Evolutionary conservation across 2,329 filamentous ascomycete genomes (phyloP).

Genomic region (Xylaria arbuscula): DNA sequence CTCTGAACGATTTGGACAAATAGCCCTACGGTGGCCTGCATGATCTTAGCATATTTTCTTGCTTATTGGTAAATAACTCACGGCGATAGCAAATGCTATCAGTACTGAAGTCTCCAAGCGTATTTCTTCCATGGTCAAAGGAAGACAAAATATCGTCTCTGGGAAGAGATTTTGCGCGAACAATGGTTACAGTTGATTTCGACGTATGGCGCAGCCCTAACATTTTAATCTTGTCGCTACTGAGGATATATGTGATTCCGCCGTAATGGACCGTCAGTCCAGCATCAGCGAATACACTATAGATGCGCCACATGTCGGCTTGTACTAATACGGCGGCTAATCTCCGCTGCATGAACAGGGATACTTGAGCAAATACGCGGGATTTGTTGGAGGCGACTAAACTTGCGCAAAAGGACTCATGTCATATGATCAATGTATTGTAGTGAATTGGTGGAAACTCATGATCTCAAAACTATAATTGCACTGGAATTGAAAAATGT

Average conservation of each 20-base stretch:
- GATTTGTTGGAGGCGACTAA: slow-evolving; percentile 5
- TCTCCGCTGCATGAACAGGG: not conserved
- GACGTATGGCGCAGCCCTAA: not conserved
- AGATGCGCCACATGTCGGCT: not conserved
- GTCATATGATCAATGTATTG: not conserved
- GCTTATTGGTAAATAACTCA: not conserved
- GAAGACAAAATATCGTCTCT: not conserved
- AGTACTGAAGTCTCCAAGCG: not conserved
- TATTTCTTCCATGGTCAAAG: slow-evolving; percentile 5
- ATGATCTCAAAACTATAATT: not conserved
- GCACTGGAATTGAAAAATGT: not conserved
- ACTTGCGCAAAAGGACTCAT: slow-evolving; percentile 19
- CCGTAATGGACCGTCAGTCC: not conserved
- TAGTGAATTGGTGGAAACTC: not conserved
- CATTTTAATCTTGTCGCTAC: not conserved
- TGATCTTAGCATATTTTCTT: not conserved
- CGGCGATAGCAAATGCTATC: not conserved
- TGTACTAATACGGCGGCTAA: not conserved
- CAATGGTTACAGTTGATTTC: not conserved
- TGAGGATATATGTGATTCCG: not conserved
- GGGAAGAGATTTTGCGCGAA: not conserved
- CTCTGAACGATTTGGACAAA: slow-evolving; percentile 28
- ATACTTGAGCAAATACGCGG: not conserved
- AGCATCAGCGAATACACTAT: not conserved
- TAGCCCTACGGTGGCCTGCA: slow-evolving; percentile 3